Evolutionary conservation across 1,139 yeast genomes (phyloP), one percentile per base, ranked within the genome.

Genomic region (Zygosaccharomyces sapae): DNA sequence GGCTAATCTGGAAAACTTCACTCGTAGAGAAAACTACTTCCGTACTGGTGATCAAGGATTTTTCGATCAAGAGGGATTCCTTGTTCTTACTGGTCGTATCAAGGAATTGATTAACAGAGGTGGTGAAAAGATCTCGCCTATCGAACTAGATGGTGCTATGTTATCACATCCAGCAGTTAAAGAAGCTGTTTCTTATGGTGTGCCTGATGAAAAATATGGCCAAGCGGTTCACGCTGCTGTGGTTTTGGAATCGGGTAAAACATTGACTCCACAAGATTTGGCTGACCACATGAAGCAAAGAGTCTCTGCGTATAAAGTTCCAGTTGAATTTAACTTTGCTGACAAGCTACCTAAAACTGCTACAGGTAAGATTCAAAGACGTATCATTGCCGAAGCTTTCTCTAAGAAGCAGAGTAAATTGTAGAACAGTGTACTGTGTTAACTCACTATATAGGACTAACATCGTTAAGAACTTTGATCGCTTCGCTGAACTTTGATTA

Each of bases 11-110:
- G 86, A 80, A 53, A 74, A 83, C 29, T 83, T 81, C 64, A 77
- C 84, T 6, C 57, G 61, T 44, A 69, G 73, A 13, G 65, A 63
- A 39, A 78, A 80, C 29, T 82, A 72, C 66, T 83, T 83, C 74
- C 74, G 85, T 51, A 83, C 89, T 7, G 89, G 89, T 42, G 89
- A 83, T 60, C 84, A 81, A 61, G 87, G 87, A 2, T 74, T 68
- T 55, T 64, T 79, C 44, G 84, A 81, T 57, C 59, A 64, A n/a
- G 82, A 80, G 45, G 81, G 82, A 0, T 77, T 78, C 59, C 65
- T 81, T 25, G 70, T 73, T 13, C 70, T 81, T 52, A 81, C 85
- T 30, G 87, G 87, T 39, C 72, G 87, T 50, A 72, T 81, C 56
- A 81, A 81, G 63, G 87, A 81, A 62, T 69, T 81, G 55, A 82